Base-by-base conservation (phyloP, 2,329 filamentous ascomycete species). In the Ophiostoma triangulosporum region DNA sequence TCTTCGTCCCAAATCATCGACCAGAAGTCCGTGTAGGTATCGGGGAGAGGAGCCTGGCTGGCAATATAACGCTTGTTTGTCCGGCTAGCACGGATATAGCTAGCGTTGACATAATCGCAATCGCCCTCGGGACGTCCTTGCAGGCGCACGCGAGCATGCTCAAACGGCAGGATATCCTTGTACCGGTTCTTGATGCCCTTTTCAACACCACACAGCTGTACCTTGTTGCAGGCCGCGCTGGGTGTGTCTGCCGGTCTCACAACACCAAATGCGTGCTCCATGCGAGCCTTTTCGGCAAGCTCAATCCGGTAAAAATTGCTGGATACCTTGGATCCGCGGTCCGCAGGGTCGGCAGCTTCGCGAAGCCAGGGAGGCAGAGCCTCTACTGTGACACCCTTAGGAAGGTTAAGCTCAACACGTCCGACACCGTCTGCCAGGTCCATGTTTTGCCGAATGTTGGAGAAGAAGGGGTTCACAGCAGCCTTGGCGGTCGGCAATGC, bases 21-120 rank as follows among this genome's bases (percentile, higher is more conserved):
- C 93, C 93, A 98, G 64, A 98, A 98, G 66, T 98, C 93, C 66
- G 87, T 83, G 63, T 95, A 96, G 0, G 93, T 98, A 50, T 87
- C 83, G 20, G 93, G 93, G 35, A 97, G 78, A 9, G 93, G 93
- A 0, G 89, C 93, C 67, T 98, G 93, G 12, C 89, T 91, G 49
- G 91, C 91, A 67, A 98, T 97, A 64, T 98, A 98, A 40, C 82
- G 80, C 72, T 95, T 96, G 65, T 94, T 84, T 59, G 87, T 95
- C 60, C 84, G 78, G 27, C 82, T 78, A 1, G 90, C 79, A 64
- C 86, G 83, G 57, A 97, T 73, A 60, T 95, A 81, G 65, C 87
- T 97, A 17, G 90, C 93, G 64, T 98, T 98, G 69, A 98, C 82
- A 63, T 98, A 98, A 66, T 98, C 93, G 66, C 91, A 95, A 22